Conservation (phyloP, 257 asterid genomes). For the Capsicum rhomboideum region DNA sequence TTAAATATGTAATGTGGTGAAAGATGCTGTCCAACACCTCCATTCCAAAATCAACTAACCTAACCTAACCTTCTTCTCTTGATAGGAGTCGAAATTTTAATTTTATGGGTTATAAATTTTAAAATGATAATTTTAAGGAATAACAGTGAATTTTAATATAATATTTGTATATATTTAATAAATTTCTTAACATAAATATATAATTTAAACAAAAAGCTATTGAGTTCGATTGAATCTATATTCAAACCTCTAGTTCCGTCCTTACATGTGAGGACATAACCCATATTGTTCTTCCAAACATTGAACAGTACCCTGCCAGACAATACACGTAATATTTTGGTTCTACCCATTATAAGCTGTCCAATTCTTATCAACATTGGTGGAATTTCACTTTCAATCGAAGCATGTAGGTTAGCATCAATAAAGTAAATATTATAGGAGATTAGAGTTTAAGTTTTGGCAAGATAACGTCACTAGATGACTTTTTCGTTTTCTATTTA, state of each 20-base stretch:
- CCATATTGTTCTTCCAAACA: neutral
- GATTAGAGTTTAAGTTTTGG: neutral
- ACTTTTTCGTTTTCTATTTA: neutral
- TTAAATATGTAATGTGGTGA: conserved; percentile 3
- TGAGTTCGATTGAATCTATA: neutral
- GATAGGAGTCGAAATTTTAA: too few species aligned
- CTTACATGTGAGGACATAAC: neutral
- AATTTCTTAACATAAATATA: neutral
- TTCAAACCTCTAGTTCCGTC: too few species aligned
- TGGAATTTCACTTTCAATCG: neutral
- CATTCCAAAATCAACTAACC: conserved; percentile 23
- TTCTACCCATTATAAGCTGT: neutral
- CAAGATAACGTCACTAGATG: neutral
- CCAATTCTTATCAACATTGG: neutral
- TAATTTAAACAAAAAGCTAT: neutral
- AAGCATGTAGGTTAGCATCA: neutral
- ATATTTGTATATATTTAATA: too few species aligned
- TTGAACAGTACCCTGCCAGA: neutral
- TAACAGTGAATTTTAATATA: too few species aligned
- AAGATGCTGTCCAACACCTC: conserved; percentile 16
- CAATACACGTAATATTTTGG: neutral
- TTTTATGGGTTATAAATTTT: neutral
- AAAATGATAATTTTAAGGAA: neutral
- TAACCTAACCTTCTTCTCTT: neutral
- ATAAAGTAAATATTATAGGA: neutral